Base-by-base conservation (phyloP, 257 asterid species). In the Scutellaria minor region DNA sequence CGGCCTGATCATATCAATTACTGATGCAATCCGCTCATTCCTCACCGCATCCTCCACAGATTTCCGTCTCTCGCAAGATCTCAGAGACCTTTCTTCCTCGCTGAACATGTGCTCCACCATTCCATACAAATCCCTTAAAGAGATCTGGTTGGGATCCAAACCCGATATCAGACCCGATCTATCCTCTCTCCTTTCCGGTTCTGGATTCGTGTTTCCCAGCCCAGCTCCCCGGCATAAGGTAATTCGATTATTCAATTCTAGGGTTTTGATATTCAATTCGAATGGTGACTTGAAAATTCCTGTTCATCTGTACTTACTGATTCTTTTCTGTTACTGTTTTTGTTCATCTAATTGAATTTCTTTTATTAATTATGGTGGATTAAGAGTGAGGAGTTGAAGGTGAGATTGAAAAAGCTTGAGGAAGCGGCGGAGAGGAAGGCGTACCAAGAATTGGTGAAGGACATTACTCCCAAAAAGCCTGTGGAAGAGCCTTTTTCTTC, bases 221-320 rank as follows among this genome's bases (percentile, higher is more conserved):
- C 99, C 99, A 11, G 84, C 80, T 69, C 96, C 99, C 12, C 82
- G 98, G 74, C 88, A 88, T 56, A 91, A 89, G 96, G 97, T 91
- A 39, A 18, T 13, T 52, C 65, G 4, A 0, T 39, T 63, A 15
- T 50, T 22, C 22, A 39, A 18, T 10, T 35, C 6, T 47, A 9
- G 31, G 58, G 12, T 13, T 59, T 7, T 13, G 20, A 57, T 65
- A 3, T 65, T 46, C 51, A 6, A 50, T 50, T 44, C 27, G 65
- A 6, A 50, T 42, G 14, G 6, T 6, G 35, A 31, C 0, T 68
- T 9, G 63, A 6, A 5, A 22, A 45, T 8, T 48, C 7, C 10
- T 27, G 60, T 58, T 75, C 47, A 68, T 58, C 50, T 41, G 64
- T 35, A 22, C n/a, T 48, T 10, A 11, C 24, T 37, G 53, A 39